Evolutionary conservation across 2,329 filamentous ascomycete genomes (phyloP).

Genomic region (Talaromyces sp.): DNA sequence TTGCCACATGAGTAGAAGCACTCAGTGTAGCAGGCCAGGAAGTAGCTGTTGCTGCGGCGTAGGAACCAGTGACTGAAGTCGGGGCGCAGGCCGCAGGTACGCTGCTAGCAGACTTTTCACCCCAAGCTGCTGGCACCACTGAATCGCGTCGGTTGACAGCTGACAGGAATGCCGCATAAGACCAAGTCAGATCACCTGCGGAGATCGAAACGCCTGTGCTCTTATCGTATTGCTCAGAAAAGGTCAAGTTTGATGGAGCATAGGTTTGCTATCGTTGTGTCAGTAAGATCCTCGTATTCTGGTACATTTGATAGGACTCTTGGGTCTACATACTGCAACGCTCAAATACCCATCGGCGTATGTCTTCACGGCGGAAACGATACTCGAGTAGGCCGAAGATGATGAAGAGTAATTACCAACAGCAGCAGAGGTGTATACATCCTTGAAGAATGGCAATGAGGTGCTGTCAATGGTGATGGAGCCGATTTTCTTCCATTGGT

Average conservation of each 20-base stretch:
- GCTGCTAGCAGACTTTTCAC: slow-evolving; percentile 26
- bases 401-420: slow-evolving; percentile 61
- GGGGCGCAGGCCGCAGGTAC: slow-evolving; percentile 28
- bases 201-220: slow-evolving; percentile 32
- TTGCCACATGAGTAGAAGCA: slow-evolving; percentile 7
- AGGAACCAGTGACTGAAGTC: slow-evolving; percentile 31
- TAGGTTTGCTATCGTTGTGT: slow-evolving; percentile 22
- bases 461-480: slow-evolving; percentile 59
- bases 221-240: slow-evolving; percentile 40
- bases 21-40: slow-evolving; percentile 28
- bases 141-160: slow-evolving; percentile 30
- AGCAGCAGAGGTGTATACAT: slow-evolving; percentile 54
- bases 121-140: slow-evolving; percentile 32
- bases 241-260: slow-evolving; percentile 25
- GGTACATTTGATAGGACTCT: background rate
- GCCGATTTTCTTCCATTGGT: slow-evolving; percentile 61
- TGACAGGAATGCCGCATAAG: slow-evolving; percentile 40
- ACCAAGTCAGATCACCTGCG: slow-evolving; percentile 42
- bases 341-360: slow-evolving; percentile 58
- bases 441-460: slow-evolving; percentile 67
- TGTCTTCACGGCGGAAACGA: slow-evolving; percentile 56
- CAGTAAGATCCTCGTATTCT: background rate
- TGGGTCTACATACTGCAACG: slow-evolving; percentile 28
- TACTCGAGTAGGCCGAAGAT: slow-evolving; percentile 47
- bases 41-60: slow-evolving; percentile 28